A percentile compares a stretch with the other conserved stretches of the same genome.
phyloP scores from a whole-genome alignment of 257 asterid species.

The Nicotiana undulata region DNA sequence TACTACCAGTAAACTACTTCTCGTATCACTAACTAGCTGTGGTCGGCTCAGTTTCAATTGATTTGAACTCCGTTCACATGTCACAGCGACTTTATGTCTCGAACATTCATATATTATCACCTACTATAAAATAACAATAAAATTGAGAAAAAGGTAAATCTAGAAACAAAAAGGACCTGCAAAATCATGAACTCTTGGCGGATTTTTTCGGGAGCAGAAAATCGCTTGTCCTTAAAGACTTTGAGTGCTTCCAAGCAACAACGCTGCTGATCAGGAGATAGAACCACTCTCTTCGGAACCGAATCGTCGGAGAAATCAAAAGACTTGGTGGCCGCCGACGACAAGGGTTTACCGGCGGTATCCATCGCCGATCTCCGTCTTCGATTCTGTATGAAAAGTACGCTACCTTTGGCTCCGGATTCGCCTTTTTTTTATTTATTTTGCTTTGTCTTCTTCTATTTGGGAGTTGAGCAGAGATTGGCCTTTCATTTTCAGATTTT shows the following conservation, averaged over 20 bases:
- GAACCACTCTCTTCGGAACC: slow-evolving; percentile 24
- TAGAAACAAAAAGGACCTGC: slow-evolving; percentile 18
- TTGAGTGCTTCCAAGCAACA: slow-evolving; percentile 58
- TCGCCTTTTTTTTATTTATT: not conserved
- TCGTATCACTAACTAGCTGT: too few species aligned
- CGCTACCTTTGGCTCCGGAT: slow-evolving; percentile 45
- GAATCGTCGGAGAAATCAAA: slow-evolving; percentile 41
- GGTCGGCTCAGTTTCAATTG: too few species aligned
- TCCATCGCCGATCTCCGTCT: slow-evolving; percentile 71
- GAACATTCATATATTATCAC: too few species aligned
- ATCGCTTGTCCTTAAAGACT: slow-evolving; percentile 35
- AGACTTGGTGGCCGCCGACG: slow-evolving; percentile 23
- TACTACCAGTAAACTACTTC: not conserved
- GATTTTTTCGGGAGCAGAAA: slow-evolving; percentile 38
- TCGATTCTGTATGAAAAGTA: slow-evolving; percentile 33
- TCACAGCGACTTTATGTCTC: too few species aligned
- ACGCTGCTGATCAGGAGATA: slow-evolving; percentile 53
- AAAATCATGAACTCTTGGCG: slow-evolving; percentile 38
- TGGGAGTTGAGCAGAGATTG: too few species aligned
- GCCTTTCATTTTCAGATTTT: too few species aligned
- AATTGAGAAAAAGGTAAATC: not conserved
- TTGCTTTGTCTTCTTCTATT: not conserved
- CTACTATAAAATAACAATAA: not conserved
- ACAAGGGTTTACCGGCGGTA: slow-evolving; percentile 16
- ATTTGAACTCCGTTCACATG: too few species aligned